Conservation (phyloP, 2,329 filamentous ascomycete genomes). For the Aspergillus pseudoterreus region DNA sequence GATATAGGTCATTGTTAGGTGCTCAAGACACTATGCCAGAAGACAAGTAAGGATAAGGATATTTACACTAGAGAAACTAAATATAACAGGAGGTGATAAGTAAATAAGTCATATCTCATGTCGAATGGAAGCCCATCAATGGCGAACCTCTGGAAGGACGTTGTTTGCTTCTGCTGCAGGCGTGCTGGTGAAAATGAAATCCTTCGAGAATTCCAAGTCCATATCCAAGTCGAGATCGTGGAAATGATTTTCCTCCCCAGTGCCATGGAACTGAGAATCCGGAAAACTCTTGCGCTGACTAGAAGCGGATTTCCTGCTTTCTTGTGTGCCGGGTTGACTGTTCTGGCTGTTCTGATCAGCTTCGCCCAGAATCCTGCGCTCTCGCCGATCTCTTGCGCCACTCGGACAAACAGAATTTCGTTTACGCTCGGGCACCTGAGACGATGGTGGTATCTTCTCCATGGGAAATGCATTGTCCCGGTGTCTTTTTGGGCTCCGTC, state of each 20-base stretch:
- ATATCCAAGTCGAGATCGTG: conserved; percentile 29
- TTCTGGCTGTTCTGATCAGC: conserved; percentile 24
- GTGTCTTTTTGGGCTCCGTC: conserved; percentile 27
- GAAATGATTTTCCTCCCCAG: conserved; percentile 20
- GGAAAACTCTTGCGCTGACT: conserved; percentile 8
- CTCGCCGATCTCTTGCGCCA: conserved; percentile 4
- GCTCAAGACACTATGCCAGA: no score
- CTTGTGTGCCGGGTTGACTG: conserved; percentile 13
- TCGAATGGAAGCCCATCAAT: no score
- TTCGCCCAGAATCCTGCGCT: conserved; percentile 23
- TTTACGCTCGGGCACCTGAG: conserved; percentile 2
- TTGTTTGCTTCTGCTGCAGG: conserved; percentile 23
- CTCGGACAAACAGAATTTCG: conserved; percentile 6
- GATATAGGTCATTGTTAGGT: no score
- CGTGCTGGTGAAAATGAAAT: conserved; percentile 34
- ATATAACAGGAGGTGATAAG: no score
- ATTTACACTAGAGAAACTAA: no score
- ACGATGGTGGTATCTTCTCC: conserved; percentile 8
- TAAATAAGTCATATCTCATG: no score
- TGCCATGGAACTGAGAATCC: conserved; percentile 7
- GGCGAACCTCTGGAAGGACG: conserved; percentile 1
- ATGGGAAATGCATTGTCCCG: conserved; percentile 19
- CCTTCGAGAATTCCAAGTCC: conserved; percentile 34
- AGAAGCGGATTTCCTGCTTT: conserved; percentile 9
- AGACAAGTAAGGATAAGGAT: no score